Percentiles rank a stretch among this genome's conserved stretches.
These are phyloP conservation scores for Diversispora eburnea DNA, from an alignment of 192 early-diverging fungal genomes.

Conservation along the genomic window DNA sequence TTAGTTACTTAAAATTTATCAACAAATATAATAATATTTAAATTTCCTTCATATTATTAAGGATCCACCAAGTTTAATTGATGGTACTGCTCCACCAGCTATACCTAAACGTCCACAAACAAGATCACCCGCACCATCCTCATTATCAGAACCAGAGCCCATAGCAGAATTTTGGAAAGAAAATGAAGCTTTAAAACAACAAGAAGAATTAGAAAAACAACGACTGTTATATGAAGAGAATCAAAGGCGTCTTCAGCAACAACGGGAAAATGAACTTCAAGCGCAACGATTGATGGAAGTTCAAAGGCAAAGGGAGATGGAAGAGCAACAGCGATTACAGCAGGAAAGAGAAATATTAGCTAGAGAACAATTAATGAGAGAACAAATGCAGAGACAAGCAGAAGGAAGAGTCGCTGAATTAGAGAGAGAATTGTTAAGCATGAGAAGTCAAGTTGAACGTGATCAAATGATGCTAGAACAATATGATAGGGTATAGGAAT, in stretches of 20 bases:
- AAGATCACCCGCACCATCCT: constrained; percentile 43
- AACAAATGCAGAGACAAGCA: constrained; percentile 80
- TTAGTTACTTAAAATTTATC: neutral
- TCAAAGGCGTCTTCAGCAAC: constrained; percentile 58
- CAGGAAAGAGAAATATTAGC: constrained; percentile 68
- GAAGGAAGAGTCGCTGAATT: constrained; percentile 75
- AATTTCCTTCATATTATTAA: constrained; percentile 7
- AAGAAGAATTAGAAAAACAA: constrained; percentile 62
- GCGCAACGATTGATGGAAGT: constrained; percentile 51
- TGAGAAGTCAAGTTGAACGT: constrained; percentile 72
- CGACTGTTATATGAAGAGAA: constrained; percentile 57
- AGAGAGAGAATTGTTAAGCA: constrained; percentile 75
- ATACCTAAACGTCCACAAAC: constrained; percentile 49
- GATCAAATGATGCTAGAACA: constrained; percentile 82
- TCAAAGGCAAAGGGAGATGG: constrained; percentile 68
- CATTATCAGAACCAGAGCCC: constrained; percentile 47
- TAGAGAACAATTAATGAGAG: constrained; percentile 68
- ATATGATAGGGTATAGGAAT: constrained; percentile 66
- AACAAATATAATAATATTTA: neutral
- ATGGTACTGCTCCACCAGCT: constrained; percentile 58
- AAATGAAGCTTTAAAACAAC: constrained; percentile 56
- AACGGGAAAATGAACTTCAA: constrained; percentile 55
- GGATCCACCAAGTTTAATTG: constrained; percentile 82
- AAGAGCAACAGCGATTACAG: constrained; percentile 73
- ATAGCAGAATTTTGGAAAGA: constrained; percentile 64